Percentiles rank a stretch among this genome's conserved stretches.
phyloP scores from a whole-genome alignment of 2,329 filamentous ascomycete species.

The Arthrinium phaeospermum region DNA sequence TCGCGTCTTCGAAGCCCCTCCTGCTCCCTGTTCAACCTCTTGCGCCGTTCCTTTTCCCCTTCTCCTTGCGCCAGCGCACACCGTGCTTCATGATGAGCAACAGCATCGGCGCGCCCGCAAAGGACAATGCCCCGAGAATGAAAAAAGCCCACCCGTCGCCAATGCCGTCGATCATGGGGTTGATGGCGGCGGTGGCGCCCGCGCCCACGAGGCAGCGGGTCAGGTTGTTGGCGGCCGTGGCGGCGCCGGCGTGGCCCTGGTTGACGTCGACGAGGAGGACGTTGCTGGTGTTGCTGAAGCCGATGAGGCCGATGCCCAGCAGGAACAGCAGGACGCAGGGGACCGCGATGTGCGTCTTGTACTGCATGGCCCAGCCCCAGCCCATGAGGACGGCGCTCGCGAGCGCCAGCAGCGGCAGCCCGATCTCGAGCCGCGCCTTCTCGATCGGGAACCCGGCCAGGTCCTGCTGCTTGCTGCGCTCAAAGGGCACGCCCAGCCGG shows the following conservation, averaged over 20 bases:
- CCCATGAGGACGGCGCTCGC: conserved; percentile 44
- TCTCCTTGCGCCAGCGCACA: conserved; percentile 35
- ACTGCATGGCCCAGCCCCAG: conserved; percentile 45
- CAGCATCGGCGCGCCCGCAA: conserved; percentile 39
- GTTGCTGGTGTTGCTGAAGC: conserved; percentile 48
- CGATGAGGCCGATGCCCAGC: conserved; percentile 42
- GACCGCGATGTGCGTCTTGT: conserved; percentile 39
- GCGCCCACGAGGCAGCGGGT: conserved; percentile 51
- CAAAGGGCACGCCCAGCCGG: conserved; percentile 53
- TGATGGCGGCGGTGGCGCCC: conserved; percentile 47
- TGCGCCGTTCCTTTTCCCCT: conserved; percentile 38
- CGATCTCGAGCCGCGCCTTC: conserved; percentile 42
- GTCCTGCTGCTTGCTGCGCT: conserved; percentile 49
- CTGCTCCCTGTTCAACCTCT: conserved; percentile 52
- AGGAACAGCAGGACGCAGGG: conserved; percentile 44
- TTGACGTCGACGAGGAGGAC: conserved; percentile 53
- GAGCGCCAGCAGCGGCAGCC: conserved; percentile 49
- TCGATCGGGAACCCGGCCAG: conserved; percentile 41
- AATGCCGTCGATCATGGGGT: conserved; percentile 47
- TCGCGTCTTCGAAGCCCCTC: neutral
- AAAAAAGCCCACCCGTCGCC: conserved; percentile 50
- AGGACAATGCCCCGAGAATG: conserved; percentile 40
- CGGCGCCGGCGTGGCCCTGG: conserved; percentile 45
- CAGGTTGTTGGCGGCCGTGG: conserved; percentile 52
- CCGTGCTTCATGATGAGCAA: conserved; percentile 39